Conservation (phyloP, 2,329 filamentous ascomycete genomes). For the Didymella segeticola region DNA sequence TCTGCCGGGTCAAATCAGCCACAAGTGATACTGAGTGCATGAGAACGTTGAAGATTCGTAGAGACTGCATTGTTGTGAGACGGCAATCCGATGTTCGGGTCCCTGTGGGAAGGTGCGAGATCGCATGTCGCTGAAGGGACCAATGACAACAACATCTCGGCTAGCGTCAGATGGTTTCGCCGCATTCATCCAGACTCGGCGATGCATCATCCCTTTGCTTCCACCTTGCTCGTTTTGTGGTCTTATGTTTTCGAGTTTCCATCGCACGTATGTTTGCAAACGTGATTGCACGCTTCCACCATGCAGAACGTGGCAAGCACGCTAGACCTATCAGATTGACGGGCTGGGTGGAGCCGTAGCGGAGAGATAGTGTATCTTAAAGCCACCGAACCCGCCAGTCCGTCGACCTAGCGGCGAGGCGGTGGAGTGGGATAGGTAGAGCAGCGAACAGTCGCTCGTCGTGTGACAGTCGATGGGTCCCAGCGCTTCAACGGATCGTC, state of each 20-base stretch:
- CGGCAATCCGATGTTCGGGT: neutral
- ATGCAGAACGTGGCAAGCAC: neutral
- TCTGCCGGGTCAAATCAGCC: neutral
- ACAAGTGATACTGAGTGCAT: neutral
- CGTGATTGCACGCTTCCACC: neutral
- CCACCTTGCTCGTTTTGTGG: neutral
- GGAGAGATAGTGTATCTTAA: conserved; percentile 4
- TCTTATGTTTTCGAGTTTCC: neutral
- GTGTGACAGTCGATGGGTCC: conserved; percentile 3
- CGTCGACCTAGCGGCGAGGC: conserved; percentile 8
- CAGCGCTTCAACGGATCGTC: conserved; percentile 2
- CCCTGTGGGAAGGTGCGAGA: neutral
- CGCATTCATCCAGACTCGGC: neutral
- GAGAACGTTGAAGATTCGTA: neutral
- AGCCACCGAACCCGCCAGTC: conserved; percentile 7
- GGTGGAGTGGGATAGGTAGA: conserved; percentile 5
- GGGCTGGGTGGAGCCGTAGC: conserved; percentile 12
- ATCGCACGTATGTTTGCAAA: neutral
- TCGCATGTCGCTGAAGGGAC: neutral
- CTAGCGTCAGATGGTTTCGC: neutral
- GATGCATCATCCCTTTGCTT: neutral
- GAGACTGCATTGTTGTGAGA: neutral
- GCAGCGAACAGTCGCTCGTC: neutral
- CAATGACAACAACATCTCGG: neutral
- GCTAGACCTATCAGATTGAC: neutral